Evolutionary conservation across 2,329 filamentous ascomycete genomes (phyloP), one percentile per base, ranked within the genome.

Genomic region (Chaetothyriales sp.): DNA sequence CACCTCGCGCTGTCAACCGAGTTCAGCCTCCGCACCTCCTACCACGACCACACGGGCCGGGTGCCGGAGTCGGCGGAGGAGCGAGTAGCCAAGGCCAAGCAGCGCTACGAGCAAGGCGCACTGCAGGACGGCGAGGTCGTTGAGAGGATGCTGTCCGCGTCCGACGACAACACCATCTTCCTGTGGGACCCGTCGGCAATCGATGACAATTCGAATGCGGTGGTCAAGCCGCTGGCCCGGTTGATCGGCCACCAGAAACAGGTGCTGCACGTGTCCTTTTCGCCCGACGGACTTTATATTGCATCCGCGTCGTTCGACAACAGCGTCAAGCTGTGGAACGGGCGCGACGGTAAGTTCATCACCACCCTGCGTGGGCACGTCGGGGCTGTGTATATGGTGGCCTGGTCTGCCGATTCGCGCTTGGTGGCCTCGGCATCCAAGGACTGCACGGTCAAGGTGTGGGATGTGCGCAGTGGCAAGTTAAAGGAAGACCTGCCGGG

Each of bases 191-290:
- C 89, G 0, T 74, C 81, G 8, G 55, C 57, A 5, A 55, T 60
- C 15, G 47, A 54, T 36, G 45, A 49, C 5, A 55, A 57, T 43
- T 59, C 57, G 4, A 59, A 57, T 25, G 75, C 73, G 44, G 81
- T 83, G 3, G 85, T 75, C 6, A 95, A 96, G 65, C 89, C 90
- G 0, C 73, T 96, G 2, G 84, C 86, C n/a, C 76, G 88, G 32
- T 77, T 96, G 69, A 69, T 87, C n/a, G 92, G 92, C 1, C 92
- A 98, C 63, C 87, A 95, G 65, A 96, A 96, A 69, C 86, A 90
- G 63, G 89, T 96, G 59, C 95, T 96, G 66, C 86, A 95, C 64
- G 89, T 96, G 46, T 84, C 83, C 0, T 96, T 96, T 68, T 95
- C 87, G 0, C 88, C 90, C 0, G 89, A 96, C 62, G 90, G 88